Evolutionary conservation across 768 basidiomycete species (phyloP).

Genomic region (Gelatoporia subvermispora): DNA sequence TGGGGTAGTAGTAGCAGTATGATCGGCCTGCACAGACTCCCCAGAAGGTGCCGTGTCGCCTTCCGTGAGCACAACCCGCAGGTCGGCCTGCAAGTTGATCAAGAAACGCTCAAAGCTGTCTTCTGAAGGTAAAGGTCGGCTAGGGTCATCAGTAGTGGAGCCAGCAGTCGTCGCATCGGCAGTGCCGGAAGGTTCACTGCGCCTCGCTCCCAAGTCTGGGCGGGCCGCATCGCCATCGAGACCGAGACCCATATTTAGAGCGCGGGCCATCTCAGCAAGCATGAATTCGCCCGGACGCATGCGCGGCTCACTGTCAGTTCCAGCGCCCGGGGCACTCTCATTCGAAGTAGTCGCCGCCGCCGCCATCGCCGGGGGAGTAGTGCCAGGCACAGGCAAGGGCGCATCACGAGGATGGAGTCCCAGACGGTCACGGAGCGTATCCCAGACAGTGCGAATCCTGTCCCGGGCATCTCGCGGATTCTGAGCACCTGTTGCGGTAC

Average conservation of each 20-base stretch:
- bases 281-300: constrained; percentile 60
- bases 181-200: neutral
- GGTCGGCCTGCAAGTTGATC: constrained; percentile 69
- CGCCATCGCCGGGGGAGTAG: neutral
- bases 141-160: constrained; percentile 6
- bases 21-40: neutral
- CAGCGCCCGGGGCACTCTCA: neutral
- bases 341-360: neutral
- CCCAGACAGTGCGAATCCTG: constrained; percentile 63
- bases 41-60: constrained; percentile 9
- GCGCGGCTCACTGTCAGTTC: constrained; percentile 18
- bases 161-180: neutral
- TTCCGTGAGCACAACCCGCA: constrained; percentile 57
- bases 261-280: constrained; percentile 78
- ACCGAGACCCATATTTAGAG: constrained; percentile 66
- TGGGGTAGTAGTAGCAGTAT: neutral
- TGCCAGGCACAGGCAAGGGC: neutral
- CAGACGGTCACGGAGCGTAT: constrained; percentile 62
- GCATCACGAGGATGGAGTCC: constrained; percentile 33
- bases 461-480: constrained; percentile 21
- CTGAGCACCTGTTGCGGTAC: neutral
- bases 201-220: neutral
- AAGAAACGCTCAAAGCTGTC: constrained; percentile 81
- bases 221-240: constrained; percentile 13
- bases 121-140: constrained; percentile 37